Evolutionary conservation across 2,329 filamentous ascomycete genomes (phyloP).

Genomic region (Stagonosporopsis chrysanthemi): DNA sequence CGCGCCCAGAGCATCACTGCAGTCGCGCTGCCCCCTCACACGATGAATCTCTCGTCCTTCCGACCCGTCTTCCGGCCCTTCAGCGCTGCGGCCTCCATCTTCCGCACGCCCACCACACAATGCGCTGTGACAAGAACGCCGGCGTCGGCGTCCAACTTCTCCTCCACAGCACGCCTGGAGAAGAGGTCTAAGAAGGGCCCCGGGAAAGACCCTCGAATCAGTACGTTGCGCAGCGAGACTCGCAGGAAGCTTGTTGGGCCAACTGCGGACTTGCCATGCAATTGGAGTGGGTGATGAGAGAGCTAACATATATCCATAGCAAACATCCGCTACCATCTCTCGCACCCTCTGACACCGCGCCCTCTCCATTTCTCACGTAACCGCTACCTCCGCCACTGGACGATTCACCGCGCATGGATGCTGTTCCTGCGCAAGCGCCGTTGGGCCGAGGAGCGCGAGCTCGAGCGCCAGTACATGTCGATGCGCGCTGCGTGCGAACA

Average conservation of each 20-base stretch:
- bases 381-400: constrained; percentile 94
- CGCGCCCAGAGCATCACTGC: constrained; percentile 14
- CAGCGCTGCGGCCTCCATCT: constrained; percentile 14
- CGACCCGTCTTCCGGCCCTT: constrained; percentile 34
- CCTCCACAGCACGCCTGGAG: constrained; percentile 38
- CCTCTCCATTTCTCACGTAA: constrained; percentile 89
- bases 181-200: constrained; percentile 39
- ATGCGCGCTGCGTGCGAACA: constrained; percentile 90
- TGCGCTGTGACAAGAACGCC: constrained; percentile 23
- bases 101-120: constrained; percentile 25
- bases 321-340: constrained; percentile 73
- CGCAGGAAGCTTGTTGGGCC: background rate
- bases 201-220: constrained; percentile 42
- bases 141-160: constrained; percentile 35
- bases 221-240: constrained; percentile 31
- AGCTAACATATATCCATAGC: constrained; percentile 49
- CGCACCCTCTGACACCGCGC: constrained; percentile 72
- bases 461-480: constrained; percentile 79
- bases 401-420: constrained; percentile 95
- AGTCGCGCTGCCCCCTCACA: constrained; percentile 14
- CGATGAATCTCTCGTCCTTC: constrained; percentile 40
- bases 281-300: background rate
- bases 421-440: constrained; percentile 76
- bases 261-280: background rate
- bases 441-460: constrained; percentile 69